Conservation (phyloP, 179 eudicot genomes). For the Sideroxylon spinosum region DNA sequence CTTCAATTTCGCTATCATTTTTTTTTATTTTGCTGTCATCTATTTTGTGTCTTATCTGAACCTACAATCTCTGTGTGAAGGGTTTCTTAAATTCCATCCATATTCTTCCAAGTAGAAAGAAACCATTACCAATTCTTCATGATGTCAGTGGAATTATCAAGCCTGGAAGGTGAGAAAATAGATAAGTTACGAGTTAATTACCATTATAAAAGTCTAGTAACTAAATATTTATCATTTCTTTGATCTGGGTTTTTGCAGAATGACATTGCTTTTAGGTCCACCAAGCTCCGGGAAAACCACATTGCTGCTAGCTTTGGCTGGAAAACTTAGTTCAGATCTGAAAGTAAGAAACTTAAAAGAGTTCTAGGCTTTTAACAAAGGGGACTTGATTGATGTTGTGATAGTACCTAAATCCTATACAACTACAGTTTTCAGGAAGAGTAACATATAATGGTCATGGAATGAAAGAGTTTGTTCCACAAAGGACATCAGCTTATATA, state of each 20-base stretch:
- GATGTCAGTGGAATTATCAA: conserved; percentile 46
- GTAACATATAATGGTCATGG: conserved; percentile 34
- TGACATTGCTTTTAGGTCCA: conserved; percentile 60
- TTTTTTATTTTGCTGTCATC: neutral
- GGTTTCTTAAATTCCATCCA: conserved; percentile 32
- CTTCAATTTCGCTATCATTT: neutral
- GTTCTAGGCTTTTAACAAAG: neutral
- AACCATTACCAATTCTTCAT: conserved; percentile 30
- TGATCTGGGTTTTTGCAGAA: conserved; percentile 19
- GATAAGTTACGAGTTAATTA: neutral
- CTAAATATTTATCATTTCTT: neutral
- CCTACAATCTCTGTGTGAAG: conserved; percentile 17
- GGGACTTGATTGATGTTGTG: neutral
- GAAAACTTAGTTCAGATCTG: conserved; percentile 34
- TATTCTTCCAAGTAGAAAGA: conserved; percentile 33
- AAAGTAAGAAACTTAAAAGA: conserved; percentile 18
- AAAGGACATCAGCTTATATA: conserved; percentile 27
- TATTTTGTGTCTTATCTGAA: neutral
- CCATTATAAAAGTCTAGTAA: too few relatives aligned
- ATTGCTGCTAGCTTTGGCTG: conserved; percentile 50
- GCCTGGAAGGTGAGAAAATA: conserved; percentile 36
- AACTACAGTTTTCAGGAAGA: conserved; percentile 23
- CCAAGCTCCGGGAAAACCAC: conserved; percentile 64
- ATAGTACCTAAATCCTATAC: neutral
- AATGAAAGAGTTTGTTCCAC: conserved; percentile 32